Evolutionary conservation across 768 basidiomycete genomes (phyloP), one percentile per base, ranked within the genome.

Genomic region (Podaxis sp.): DNA sequence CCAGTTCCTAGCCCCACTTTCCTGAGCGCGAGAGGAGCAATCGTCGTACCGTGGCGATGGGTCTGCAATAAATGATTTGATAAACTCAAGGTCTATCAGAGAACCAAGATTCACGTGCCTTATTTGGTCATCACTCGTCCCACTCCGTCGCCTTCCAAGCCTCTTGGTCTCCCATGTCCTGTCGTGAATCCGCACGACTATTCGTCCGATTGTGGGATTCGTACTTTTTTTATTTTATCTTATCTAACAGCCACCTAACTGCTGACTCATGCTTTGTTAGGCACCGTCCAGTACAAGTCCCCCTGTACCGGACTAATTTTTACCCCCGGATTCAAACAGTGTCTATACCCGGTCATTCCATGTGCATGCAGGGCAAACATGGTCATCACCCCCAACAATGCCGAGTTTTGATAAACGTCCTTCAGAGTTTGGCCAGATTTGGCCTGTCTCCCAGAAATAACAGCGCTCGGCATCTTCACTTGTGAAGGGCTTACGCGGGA

Each of bases 21-120:
- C 57, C 47, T 58, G 57, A 49, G 41, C 19, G 55, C 22, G 56
- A 27, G 57, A 19, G 57, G 22, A 37, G 13, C 17, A 12, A 29
- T 24, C 22, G 36, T n/a, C 36, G 57, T 29, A 17, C 22, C 33
- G 40, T 5, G 29, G 6, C 33, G 43, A 57, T n/a, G 29, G 15
- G 13, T 36, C 22, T 4, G 41, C 46, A 58, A 58, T 24, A 27
- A 36, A 58, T 49, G 38, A 22, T 46, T 49, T 37, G 47, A 49
- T 27, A 58, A 49, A 49, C 17, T 50, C 46, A 24, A 50, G 54
- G 43, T 58, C 57, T 29, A 58, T 49, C 57, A 47, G 7, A 33
- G 46, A 36, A 19, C 17, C 57, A 22, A 58, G 37, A 27, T 55
- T 55, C 38, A 24, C 54, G 38, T 58, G 29, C 57, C 36, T 46